Conservation (phyloP, 768 basidiomycete genomes). For the Candolleomyces efflorescens region DNA sequence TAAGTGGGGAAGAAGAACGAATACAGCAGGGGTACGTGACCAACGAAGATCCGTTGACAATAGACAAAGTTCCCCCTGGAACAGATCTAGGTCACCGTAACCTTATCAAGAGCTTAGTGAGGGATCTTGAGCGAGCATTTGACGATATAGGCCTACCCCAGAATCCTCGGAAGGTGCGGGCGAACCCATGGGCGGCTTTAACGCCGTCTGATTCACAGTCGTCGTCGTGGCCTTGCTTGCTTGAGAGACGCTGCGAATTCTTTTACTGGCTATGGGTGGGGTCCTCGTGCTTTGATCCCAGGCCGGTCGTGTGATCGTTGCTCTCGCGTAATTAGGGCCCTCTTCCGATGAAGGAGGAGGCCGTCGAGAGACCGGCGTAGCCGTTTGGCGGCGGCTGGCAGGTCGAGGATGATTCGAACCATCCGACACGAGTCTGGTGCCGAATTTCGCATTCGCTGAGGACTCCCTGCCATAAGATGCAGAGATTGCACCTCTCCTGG, state of each 20-base stretch:
- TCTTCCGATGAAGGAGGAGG: slow-evolving; percentile 53
- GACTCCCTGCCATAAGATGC: slow-evolving; percentile 75
- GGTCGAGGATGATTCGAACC: slow-evolving; percentile 53
- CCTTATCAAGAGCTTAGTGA: slow-evolving; percentile 41
- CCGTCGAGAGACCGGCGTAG: slow-evolving; percentile 41
- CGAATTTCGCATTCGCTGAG: slow-evolving; percentile 92
- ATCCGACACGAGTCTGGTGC: slow-evolving; percentile 69
- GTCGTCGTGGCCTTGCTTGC: slow-evolving; percentile 55
- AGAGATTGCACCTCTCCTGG: slow-evolving; percentile 38
- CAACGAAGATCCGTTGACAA: slow-evolving; percentile 11
- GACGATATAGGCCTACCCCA: slow-evolving; percentile 79
- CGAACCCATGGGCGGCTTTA: slow-evolving; percentile 44
- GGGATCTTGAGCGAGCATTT: slow-evolving; percentile 73
- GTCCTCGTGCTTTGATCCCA: slow-evolving; percentile 60
- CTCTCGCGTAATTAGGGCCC: slow-evolving; percentile 56
- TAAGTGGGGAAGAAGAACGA: slow-evolving; percentile 11
- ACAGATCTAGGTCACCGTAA: slow-evolving; percentile 16
- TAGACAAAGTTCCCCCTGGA: slow-evolving; percentile 12
- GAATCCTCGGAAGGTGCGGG: slow-evolving; percentile 81
- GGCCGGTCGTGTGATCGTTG: slow-evolving; percentile 70
- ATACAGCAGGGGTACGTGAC: slow-evolving; percentile 9
- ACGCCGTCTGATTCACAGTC: slow-evolving; percentile 25
- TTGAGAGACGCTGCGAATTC: slow-evolving; percentile 69
- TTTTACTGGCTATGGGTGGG: slow-evolving; percentile 27
- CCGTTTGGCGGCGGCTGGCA: slow-evolving; percentile 53